These are phyloP conservation scores for Mycena filopes DNA, from an alignment of 768 basidiomycete species.

Conservation along the genomic window DNA sequence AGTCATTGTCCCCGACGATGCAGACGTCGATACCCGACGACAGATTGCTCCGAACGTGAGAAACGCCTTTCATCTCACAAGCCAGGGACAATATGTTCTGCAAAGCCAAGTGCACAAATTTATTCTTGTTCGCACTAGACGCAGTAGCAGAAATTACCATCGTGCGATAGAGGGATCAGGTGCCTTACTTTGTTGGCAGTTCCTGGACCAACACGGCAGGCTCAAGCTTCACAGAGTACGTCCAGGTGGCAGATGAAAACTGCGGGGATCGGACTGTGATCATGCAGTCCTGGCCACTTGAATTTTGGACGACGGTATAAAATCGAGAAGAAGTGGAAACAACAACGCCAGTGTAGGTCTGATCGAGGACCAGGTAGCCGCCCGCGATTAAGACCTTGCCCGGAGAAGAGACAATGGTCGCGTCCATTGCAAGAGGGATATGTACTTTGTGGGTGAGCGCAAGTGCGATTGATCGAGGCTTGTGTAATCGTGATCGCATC, in stretches of 20 bases:
- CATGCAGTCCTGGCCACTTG: slow-evolving; percentile 42
- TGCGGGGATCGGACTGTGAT: slow-evolving; percentile 91
- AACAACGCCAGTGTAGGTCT: slow-evolving; percentile 84
- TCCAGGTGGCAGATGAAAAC: slow-evolving; percentile 85
- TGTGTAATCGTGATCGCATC: too few relatives aligned
- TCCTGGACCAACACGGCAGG: slow-evolving; percentile 47
- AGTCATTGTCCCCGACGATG: slow-evolving; percentile 95
- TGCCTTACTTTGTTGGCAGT: slow-evolving; percentile 51
- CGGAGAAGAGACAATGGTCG: slow-evolving; percentile 87
- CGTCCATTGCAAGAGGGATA: slow-evolving; percentile 24
- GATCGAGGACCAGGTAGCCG: slow-evolving; percentile 96
- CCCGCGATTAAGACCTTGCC: slow-evolving; percentile 97
- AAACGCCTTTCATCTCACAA: slow-evolving; percentile 62
- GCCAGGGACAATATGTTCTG: slow-evolving; percentile 79
- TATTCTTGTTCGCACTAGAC: slow-evolving; percentile 72
- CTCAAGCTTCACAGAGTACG: slow-evolving; percentile 64
- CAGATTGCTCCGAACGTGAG: slow-evolving; percentile 55
- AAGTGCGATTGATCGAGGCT: too few relatives aligned
- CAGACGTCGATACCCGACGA: slow-evolving; percentile 74
- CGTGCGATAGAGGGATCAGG: slow-evolving; percentile 24
- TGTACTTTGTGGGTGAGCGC: too few relatives aligned
- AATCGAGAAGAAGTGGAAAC: slow-evolving; percentile 95
- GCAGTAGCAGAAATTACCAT: slow-evolving; percentile 24
- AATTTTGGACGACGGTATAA: slow-evolving; percentile 77
- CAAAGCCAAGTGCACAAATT: slow-evolving; percentile 93